Base-by-base conservation (phyloP, 768 basidiomycete genomes). In the Suillus luteus region DNA sequence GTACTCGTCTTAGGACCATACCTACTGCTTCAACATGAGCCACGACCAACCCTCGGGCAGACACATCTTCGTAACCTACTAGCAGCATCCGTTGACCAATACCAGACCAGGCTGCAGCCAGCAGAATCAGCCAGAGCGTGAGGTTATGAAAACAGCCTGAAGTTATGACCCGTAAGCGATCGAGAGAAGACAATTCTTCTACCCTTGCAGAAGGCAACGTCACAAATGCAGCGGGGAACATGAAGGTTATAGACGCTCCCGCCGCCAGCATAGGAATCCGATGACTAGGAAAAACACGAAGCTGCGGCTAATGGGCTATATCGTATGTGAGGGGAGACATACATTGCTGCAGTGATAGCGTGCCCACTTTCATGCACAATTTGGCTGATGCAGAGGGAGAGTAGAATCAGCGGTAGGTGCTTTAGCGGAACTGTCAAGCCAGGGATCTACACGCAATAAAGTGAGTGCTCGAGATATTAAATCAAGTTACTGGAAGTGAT, bases 61-160 rank as follows among this genome's bases (percentile, higher is more conserved):
- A 79, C 8, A 86, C 65, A 70, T 93, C 85, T 24, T 69, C 73
- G 71, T 91, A 94, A 19, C 79, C 67, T 44, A 78, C 62, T 57
- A 72, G 67, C 65, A 77, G 71, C 11, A 76, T 62, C 41, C 70
- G 14, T 11, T 54, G 62, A 0, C 75, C 75, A 8, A 75, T 61
- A 3, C 78, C 76, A 17, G 68, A 65, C 62, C 76, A 76, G n/a
- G 79, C 71, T 15, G 79, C 60, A 7, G 75, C 66, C 2, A 78
- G 64, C 19, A 90, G 75, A 8, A 85, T 35, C 55, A 81, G 71
- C 78, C 83, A 89, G 44, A 88, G 79, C 5, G 87, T 63, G 12
- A 93, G 71, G 70, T 95, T 96, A 74, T 95, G 91, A 66, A 87
- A 90, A 19, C 92, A 86, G 2, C 93, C 93, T 1, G 90, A 86